phyloP scores from a whole-genome alignment of 352 stramenopile genomes.

The Phytopythium mirpurense region DNA sequence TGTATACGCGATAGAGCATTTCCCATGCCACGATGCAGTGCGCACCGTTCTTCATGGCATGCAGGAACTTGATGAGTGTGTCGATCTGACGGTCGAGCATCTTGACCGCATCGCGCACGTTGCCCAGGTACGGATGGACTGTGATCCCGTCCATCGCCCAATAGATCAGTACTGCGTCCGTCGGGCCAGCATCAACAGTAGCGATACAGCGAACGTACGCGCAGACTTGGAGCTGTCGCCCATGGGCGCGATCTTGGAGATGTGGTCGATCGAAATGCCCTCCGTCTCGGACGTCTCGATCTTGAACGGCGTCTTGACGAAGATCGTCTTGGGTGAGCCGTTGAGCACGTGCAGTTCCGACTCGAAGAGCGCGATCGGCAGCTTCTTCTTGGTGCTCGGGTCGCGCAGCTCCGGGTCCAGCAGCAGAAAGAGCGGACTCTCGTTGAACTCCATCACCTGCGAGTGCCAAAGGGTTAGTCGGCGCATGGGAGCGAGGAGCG shows the following conservation, averaged over 20 bases:
- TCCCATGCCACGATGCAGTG: not conserved
- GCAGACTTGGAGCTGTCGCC: constrained; percentile 68
- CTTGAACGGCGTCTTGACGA: constrained; percentile 85
- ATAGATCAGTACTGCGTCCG: too few relatives aligned
- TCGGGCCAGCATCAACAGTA: too few relatives aligned
- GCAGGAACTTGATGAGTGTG: constrained; percentile 64
- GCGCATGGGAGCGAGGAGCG: not conserved
- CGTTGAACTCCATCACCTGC: constrained; percentile 87
- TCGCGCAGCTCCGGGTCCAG: constrained; percentile 59
- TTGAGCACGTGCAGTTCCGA: constrained; percentile 85
- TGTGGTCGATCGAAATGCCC: constrained; percentile 84
- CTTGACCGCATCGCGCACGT: constrained; percentile 76
- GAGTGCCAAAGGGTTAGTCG: not conserved
- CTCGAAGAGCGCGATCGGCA: constrained; percentile 84
- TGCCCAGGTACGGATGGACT: constrained; percentile 80
- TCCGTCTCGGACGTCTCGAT: constrained; percentile 86
- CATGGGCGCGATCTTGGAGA: constrained; percentile 81
- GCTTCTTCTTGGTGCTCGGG: constrained; percentile 77
- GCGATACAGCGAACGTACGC: constrained; percentile 40
- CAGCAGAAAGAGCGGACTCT: constrained; percentile 78
- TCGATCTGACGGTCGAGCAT: constrained; percentile 84
- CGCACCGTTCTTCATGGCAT: constrained; percentile 66
- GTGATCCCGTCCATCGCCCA: too few relatives aligned
- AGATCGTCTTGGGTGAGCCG: constrained; percentile 84
- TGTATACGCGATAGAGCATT: not conserved